These are phyloP conservation scores for Termitomyces sp. DNA, from an alignment of 768 basidiomycete species.

Conservation along the genomic window DNA sequence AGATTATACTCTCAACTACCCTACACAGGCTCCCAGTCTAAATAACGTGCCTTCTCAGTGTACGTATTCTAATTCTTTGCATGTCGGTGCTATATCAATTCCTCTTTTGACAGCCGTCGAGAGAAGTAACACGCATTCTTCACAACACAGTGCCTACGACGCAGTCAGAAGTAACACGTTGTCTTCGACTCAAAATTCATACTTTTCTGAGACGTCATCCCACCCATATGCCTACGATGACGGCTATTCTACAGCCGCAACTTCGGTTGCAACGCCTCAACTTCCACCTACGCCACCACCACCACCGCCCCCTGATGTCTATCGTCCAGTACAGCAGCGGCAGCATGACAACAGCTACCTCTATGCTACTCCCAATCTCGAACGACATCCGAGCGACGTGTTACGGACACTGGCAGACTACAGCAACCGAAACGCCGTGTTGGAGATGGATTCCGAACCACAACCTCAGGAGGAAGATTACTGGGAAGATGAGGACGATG, in stretches of 20 bases:
- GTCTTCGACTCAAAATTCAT: not conserved
- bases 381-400: slow-evolving; percentile 32
- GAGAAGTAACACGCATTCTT: slow-evolving; percentile 14
- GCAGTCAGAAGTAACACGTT: not conserved
- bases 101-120: not conserved
- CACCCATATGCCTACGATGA: slow-evolving; percentile 1
- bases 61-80: slow-evolving; percentile 3
- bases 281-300: slow-evolving; percentile 1
- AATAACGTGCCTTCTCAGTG: slow-evolving; percentile 2
- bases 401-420: slow-evolving; percentile 30
- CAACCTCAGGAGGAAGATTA: slow-evolving; percentile 32
- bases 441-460: slow-evolving; percentile 17
- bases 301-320: slow-evolving; percentile 1
- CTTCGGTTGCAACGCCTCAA: slow-evolving; percentile 4
- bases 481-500: slow-evolving; percentile 63
- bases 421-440: slow-evolving; percentile 7
- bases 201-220: slow-evolving; percentile 1
- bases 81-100: not conserved
- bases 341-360: slow-evolving; percentile 6
- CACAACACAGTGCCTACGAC: slow-evolving; percentile 7
- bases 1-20: slow-evolving; percentile 5
- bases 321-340: not conserved
- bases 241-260: slow-evolving; percentile 1
- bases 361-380: slow-evolving; percentile 11
- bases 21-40: slow-evolving; percentile 1